phyloP scores from a whole-genome alignment of 768 basidiomycete species.

The Naganishia vaughanmartiniae region DNA sequence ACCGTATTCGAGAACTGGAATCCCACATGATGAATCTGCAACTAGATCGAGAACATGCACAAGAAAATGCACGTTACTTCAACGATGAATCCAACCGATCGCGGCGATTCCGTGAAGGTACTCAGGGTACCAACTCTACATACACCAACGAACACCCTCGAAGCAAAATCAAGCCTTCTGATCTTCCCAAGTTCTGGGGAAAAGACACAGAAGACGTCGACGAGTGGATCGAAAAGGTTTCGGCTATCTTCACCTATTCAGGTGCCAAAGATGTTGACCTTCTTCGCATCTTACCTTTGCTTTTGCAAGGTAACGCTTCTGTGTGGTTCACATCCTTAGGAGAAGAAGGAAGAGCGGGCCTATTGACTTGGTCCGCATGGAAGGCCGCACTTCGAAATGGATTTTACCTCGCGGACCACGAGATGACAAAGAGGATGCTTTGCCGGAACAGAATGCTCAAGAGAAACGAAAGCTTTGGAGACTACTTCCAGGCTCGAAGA shows the following conservation, averaged over 20 bases:
- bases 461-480: background rate
- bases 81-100: background rate
- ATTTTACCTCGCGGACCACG: conserved; percentile 21
- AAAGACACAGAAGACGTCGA: conserved; percentile 24
- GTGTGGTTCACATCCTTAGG: conserved; percentile 22
- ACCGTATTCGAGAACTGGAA: background rate
- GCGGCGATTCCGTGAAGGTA: conserved; percentile 1
- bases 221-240: conserved; percentile 23
- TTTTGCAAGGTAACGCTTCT: conserved; percentile 20
- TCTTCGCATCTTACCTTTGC: conserved; percentile 7
- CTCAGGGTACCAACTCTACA: background rate
- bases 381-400: conserved; percentile 19
- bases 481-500: conserved; percentile 20
- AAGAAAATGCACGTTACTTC: background rate
- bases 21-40: background rate
- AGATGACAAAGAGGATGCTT: background rate
- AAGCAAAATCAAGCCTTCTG: conserved; percentile 23
- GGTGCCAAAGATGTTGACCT: conserved; percentile 8
- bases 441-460: conserved; percentile 5
- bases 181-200: conserved; percentile 24
- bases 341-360: background rate
- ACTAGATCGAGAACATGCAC: background rate
- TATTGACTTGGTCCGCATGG: conserved; percentile 6
- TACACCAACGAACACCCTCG: conserved; percentile 9
- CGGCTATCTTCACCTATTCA: conserved; percentile 15